Evolutionary conservation across 345 rosid species (phyloP), one percentile per base, ranked within the genome.

Genomic region (Physaria fendleri): DNA sequence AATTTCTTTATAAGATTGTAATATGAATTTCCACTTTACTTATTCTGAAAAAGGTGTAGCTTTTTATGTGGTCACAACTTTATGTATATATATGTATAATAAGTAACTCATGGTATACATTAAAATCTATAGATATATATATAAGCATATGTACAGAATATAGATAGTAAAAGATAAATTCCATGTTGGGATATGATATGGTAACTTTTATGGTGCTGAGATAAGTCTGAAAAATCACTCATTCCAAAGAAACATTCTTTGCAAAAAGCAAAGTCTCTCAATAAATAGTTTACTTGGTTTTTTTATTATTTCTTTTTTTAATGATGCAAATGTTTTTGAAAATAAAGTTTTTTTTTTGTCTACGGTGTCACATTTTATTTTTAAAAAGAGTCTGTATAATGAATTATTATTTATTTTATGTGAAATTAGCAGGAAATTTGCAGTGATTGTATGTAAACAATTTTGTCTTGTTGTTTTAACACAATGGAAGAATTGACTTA

Each of bases 161-260:
- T 20, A 33, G 25, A 56, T 41, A 15, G 14, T 4, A 25, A 40
- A 63, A 56, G 59, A 62, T 55, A 40, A 71, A 63, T 63, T 56
- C 59, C 38, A 62, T 72, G 62, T 65, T 65, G 77, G 81, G 77
- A 76, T 68, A 44, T 65, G 56, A 64, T 32, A 61, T 48, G 29
- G 58, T 56, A 54, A 60, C 68, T 79, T 74, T 57, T 51, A 56
- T 46, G 66, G 58, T 73, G 69, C 72, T 66, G 64, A 25, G 24
- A 49, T 63, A 39, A 56, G 18, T 71, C 74, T 71, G 70, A 56
- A 63, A n/a, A 56, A 21, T 63, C 64, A 56, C 69, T 56, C 74
- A 56, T 63, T 71, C 59, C 64, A 71, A 63, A 24, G 74, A 63
- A 71, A 71, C 65, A 63, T 71, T 71, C 74, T 71, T 63, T 64